phyloP scores from a whole-genome alignment of 768 basidiomycete species.

The Hygrophoropsis aurantiaca region DNA sequence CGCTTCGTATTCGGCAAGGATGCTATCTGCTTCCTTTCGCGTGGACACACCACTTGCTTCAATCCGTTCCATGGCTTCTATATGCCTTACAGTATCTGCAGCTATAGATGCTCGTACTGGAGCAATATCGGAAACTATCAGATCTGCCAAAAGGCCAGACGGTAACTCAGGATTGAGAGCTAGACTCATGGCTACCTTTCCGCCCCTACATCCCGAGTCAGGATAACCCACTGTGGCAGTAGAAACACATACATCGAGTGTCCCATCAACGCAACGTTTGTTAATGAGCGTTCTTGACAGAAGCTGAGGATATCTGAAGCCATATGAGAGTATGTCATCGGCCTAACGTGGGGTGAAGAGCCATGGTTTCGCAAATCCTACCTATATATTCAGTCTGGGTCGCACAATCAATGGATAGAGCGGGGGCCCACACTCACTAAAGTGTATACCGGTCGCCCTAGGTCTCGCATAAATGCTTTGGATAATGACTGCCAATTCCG shows the following conservation, averaged over 20 bases:
- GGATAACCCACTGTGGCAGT: not conserved
- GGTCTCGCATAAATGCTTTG: conserved; percentile 66
- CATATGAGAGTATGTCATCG: conserved; percentile 79
- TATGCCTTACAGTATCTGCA: conserved; percentile 63
- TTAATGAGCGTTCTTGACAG: conserved; percentile 50
- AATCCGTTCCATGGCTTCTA: conserved; percentile 73
- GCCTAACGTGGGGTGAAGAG: conserved; percentile 67
- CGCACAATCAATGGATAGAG: not conserved
- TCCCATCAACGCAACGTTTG: conserved; percentile 73
- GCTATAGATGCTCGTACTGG: conserved; percentile 61
- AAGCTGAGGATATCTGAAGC: conserved; percentile 76
- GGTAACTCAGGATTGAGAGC: conserved; percentile 50
- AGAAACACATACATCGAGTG: conserved; percentile 77
- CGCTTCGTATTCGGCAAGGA: conserved; percentile 61
- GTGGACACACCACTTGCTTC: conserved; percentile 56
- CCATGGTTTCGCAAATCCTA: conserved; percentile 94
- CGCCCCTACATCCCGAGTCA: conserved; percentile 59
- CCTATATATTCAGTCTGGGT: not conserved
- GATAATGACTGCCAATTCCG: conserved; percentile 86
- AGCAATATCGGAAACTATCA: conserved; percentile 82
- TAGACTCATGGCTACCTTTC: conserved; percentile 76
- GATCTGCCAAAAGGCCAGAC: conserved; percentile 43
- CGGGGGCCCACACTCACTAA: conserved; percentile 44
- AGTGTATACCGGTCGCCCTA: conserved; percentile 69
- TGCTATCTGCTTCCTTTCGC: conserved; percentile 67